A percentile compares a stretch with the other conserved stretches of the same genome.
Conservation (phyloP, 2,329 filamentous ascomycete species). For the Scedosporium aurantiacum region DNA sequence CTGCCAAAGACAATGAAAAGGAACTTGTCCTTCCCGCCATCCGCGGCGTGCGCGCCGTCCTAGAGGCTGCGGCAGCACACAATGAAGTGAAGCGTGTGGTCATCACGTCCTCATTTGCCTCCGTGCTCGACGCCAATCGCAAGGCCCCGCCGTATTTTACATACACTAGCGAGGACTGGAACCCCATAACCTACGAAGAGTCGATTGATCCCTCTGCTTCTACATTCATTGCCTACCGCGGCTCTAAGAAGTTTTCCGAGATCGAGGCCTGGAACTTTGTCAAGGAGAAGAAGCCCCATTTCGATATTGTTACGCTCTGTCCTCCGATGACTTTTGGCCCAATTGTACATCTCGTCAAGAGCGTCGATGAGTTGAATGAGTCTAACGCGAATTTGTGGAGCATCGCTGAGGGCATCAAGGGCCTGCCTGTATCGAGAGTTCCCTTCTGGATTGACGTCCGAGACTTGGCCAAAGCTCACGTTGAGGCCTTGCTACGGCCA, state of each 20-base stretch:
- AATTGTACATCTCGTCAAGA: conserved; percentile 25
- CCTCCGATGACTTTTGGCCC: conserved; percentile 35
- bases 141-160: conserved; percentile 36
- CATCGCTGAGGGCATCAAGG: conserved; percentile 22
- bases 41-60: conserved; percentile 30
- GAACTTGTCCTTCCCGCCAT: conserved; percentile 34
- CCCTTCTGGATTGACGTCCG: conserved; percentile 35
- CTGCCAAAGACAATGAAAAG: conserved; percentile 31
- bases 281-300: conserved; percentile 21
- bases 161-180: conserved; percentile 46
- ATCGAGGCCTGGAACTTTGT: conserved; percentile 23
- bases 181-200: conserved; percentile 41
- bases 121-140: conserved; percentile 42
- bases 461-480: conserved; percentile 32
- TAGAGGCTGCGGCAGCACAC: conserved; percentile 21
- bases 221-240: conserved; percentile 27
- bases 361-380: conserved; percentile 26
- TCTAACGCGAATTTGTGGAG: conserved; percentile 30
- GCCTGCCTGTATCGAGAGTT: conserved; percentile 26
- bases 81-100: conserved; percentile 23
- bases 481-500: conserved; percentile 25
- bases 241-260: conserved; percentile 24
- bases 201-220: conserved; percentile 26
- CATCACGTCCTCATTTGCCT: conserved; percentile 58
- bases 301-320: conserved; percentile 33